Evolutionary conservation across 495 filamentous ascomycete genomes (phyloP).

Genomic region (Clavariopsis aquatica): DNA sequence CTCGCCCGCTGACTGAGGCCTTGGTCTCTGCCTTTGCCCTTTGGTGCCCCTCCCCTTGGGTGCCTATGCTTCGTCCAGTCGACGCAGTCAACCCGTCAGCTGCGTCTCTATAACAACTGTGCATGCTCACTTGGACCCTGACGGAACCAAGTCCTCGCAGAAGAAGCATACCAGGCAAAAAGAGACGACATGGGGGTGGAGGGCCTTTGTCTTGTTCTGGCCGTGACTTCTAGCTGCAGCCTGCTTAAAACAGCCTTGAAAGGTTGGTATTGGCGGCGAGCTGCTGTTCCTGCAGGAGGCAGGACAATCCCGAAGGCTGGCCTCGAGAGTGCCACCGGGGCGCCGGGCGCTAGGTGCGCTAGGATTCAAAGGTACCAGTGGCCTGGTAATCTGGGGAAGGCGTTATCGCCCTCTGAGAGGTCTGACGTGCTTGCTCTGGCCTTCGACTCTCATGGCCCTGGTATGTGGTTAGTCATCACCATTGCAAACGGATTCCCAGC

Average conservation of each 20-base stretch:
- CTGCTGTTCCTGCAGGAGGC: conserved; percentile 24
- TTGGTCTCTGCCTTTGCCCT: no score
- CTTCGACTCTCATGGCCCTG: conserved; percentile 1
- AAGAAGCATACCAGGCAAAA: no score
- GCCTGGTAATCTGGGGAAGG: conserved; percentile 24
- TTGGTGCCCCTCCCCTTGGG: no score
- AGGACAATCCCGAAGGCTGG: conserved; percentile 2
- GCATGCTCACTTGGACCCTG: no score
- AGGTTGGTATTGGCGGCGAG: conserved; percentile 3
- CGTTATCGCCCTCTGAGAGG: not conserved
- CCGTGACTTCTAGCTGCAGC: no score
- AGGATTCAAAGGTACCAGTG: conserved; percentile 1
- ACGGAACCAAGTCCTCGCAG: no score
- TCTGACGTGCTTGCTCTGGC: conserved; percentile 8
- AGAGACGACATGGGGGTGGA: no score
- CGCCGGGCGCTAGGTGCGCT: conserved; percentile 11
- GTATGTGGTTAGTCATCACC: conserved; percentile 16
- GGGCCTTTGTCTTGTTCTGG: no score
- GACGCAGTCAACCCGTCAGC: no score
- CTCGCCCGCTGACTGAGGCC: not conserved
- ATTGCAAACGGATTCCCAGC: not conserved
- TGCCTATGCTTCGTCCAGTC: no score
- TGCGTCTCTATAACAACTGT: no score
- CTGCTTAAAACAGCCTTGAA: conserved; percentile 7
- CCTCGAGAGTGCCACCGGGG: not conserved